Evolutionary conservation across 345 rosid species (phyloP).

Genomic region (Lagerstroemia speciosa): DNA sequence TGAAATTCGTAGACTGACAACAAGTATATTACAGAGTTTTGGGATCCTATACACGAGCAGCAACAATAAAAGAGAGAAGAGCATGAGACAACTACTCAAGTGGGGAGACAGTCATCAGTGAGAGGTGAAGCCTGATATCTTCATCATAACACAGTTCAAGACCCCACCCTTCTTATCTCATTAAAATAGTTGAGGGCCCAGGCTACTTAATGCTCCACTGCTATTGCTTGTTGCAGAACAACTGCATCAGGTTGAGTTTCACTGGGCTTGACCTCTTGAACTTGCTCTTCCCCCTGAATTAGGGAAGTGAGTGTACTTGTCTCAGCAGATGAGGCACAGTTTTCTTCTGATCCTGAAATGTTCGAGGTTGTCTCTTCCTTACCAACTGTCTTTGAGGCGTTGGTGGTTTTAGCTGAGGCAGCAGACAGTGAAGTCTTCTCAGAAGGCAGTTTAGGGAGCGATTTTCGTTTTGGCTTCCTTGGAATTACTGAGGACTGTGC

Average conservation of each 20-base stretch:
- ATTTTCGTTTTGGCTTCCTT: slow-evolving; percentile 66
- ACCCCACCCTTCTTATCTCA: background rate
- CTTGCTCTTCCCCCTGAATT: slow-evolving; percentile 21
- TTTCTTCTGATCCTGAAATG: slow-evolving; percentile 19
- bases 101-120: background rate
- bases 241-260: slow-evolving; percentile 23
- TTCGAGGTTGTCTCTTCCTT: slow-evolving; percentile 13
- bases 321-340: slow-evolving; percentile 9
- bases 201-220: slow-evolving; percentile 24
- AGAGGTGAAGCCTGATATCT: background rate
- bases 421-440: slow-evolving; percentile 44
- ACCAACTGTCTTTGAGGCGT: slow-evolving; percentile 12
- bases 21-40: background rate
- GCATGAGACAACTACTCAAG: background rate
- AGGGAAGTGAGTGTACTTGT: slow-evolving; percentile 11
- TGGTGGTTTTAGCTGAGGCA: slow-evolving; percentile 14
- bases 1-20: background rate
- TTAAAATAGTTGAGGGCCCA: background rate
- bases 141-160: background rate
- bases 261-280: slow-evolving; percentile 16
- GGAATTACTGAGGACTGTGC: slow-evolving; percentile 34
- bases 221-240: slow-evolving; percentile 31
- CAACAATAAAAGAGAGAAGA: background rate
- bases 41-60: slow-evolving; percentile 1
- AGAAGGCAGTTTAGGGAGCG: slow-evolving; percentile 89